phyloP scores from a whole-genome alignment of 2,329 filamentous ascomycete genomes.

The Pseudogymnoascus sp. region DNA sequence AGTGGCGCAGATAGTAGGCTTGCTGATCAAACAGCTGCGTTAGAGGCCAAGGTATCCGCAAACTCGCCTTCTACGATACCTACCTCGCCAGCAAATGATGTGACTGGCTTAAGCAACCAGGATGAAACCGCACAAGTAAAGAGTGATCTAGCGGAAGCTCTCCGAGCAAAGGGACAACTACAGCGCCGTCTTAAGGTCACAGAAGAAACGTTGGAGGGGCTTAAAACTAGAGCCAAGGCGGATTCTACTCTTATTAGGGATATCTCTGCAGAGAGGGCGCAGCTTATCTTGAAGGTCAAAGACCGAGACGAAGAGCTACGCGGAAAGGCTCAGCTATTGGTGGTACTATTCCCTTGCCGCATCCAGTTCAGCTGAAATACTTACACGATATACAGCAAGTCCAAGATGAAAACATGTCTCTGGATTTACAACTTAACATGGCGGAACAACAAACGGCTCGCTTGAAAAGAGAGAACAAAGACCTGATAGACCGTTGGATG shows the following conservation, averaged over 20 bases:
- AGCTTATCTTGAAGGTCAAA: slow-evolving; percentile 58
- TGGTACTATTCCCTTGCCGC: slow-evolving; percentile 41
- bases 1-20: slow-evolving; percentile 52
- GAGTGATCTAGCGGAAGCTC: slow-evolving; percentile 66
- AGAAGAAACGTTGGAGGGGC: slow-evolving; percentile 55
- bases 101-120: slow-evolving; percentile 22
- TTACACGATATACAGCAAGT: slow-evolving; percentile 49
- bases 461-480: slow-evolving; percentile 75
- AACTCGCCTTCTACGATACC: slow-evolving; percentile 23
- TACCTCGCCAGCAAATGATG: slow-evolving; percentile 23
- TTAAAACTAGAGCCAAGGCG: slow-evolving; percentile 53
- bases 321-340: slow-evolving; percentile 75
- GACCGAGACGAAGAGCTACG: slow-evolving; percentile 81
- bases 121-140: slow-evolving; percentile 44
- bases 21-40: slow-evolving; percentile 57
- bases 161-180: slow-evolving; percentile 64
- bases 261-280: slow-evolving; percentile 55
- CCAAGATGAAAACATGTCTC: slow-evolving; percentile 84
- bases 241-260: slow-evolving; percentile 55
- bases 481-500: slow-evolving; percentile 89
- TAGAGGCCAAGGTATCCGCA: slow-evolving; percentile 51
- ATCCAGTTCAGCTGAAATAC: slow-evolving; percentile 5
- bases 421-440: slow-evolving; percentile 83
- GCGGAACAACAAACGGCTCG: slow-evolving; percentile 68
- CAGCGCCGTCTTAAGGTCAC: slow-evolving; percentile 56